These are phyloP conservation scores for Colletotrichum spinosum DNA, from an alignment of 2,329 filamentous ascomycete genomes.

Conservation along the genomic window DNA sequence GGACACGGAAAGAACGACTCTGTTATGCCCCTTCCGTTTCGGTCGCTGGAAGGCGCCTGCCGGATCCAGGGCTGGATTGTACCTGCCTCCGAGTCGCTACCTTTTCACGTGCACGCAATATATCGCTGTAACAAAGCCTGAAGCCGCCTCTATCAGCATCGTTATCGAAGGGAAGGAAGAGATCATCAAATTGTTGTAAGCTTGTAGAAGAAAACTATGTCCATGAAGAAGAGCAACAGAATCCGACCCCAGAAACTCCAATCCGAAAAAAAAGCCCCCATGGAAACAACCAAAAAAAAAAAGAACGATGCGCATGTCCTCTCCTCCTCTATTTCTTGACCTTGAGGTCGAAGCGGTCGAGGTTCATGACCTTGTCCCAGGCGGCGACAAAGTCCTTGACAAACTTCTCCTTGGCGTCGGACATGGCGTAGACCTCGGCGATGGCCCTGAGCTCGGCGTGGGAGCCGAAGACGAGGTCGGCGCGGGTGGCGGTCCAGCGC, in stretches of 20 bases:
- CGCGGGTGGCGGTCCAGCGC: conserved; percentile 78
- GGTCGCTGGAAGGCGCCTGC: too few relatives aligned
- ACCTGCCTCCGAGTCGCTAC: too few relatives aligned
- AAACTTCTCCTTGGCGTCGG: conserved; percentile 73
- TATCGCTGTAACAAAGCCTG: too few relatives aligned
- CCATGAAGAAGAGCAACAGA: conserved; percentile 6
- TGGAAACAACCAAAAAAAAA: neutral
- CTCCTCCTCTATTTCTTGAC: conserved; percentile 34
- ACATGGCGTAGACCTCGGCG: conserved; percentile 75
- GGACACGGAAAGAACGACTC: too few relatives aligned
- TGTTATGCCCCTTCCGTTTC: too few relatives aligned
- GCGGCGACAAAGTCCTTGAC: conserved; percentile 77
- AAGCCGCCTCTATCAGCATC: too few relatives aligned
- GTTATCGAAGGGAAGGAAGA: too few relatives aligned
- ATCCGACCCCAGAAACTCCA: conserved; percentile 8
- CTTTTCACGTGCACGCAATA: too few relatives aligned
- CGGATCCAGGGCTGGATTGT: too few relatives aligned
- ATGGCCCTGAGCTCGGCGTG: conserved; percentile 79
- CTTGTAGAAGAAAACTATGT: conserved; percentile 1
- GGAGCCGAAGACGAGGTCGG: conserved; percentile 78
- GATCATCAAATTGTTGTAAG: too few relatives aligned
- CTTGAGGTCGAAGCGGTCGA: conserved; percentile 75
- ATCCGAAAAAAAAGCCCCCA: neutral
- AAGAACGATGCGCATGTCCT: neutral
- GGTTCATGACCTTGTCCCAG: conserved; percentile 81